Conservation (phyloP, 176 grass and related monocot genomes). For the Oryza rufipogon region DNA sequence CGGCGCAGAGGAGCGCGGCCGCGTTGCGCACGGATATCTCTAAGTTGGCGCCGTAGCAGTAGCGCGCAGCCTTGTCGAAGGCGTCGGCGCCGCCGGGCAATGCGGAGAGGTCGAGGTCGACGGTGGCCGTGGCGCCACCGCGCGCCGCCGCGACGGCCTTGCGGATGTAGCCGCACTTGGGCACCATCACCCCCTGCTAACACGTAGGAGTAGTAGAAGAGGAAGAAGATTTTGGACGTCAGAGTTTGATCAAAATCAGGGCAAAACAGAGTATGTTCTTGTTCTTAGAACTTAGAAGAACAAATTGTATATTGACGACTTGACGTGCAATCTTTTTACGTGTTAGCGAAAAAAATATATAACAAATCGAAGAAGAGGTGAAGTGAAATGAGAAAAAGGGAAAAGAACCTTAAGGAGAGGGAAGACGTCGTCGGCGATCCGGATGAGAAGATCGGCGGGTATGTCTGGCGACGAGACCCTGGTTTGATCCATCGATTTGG, state of each 20-base stretch:
- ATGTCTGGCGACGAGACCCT: conserved; percentile 67
- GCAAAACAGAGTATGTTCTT: neutral
- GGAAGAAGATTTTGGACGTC: neutral
- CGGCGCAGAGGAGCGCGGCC: conserved; percentile 56
- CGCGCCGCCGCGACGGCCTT: conserved; percentile 48
- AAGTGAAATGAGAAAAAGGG: neutral
- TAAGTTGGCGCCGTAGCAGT: conserved; percentile 43
- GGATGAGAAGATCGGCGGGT: conserved; percentile 62
- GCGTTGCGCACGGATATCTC: conserved; percentile 76
- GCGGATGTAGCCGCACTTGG: conserved; percentile 75
- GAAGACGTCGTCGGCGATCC: conserved; percentile 57
- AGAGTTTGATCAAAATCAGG: neutral
- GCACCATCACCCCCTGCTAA: conserved; percentile 68
- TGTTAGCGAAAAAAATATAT: too few species aligned
- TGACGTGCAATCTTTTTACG: too few species aligned
- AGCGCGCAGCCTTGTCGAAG: too few species aligned
- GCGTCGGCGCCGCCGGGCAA: conserved; percentile 65
- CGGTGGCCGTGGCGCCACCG: neutral
- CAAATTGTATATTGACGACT: neutral
- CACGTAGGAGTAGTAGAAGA: neutral
- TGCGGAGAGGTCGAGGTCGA: conserved; percentile 52
- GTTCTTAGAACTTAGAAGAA: neutral
- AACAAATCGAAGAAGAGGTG: neutral
- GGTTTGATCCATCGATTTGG: neutral
- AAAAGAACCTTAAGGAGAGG: conserved; percentile 76